Evolutionary conservation across 345 rosid species (phyloP), one percentile per base, ranked within the genome.

Genomic region (Nasturtium officinale): DNA sequence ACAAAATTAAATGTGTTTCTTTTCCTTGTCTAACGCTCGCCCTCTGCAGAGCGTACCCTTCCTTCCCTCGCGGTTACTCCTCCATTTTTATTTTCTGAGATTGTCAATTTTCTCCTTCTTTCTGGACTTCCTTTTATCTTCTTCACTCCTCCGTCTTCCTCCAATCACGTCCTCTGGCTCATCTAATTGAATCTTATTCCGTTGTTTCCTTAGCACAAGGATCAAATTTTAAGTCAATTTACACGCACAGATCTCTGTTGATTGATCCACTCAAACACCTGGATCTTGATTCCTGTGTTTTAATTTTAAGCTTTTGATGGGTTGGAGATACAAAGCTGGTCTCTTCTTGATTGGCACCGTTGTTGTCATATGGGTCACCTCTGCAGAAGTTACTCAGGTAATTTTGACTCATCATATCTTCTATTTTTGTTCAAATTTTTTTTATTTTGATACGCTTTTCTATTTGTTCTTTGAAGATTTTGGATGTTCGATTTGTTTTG

Each of bases 371-470:
- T 89, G 95, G 97, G 96, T 90, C 72, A 78, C 90, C 74, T 90
- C 92, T 30, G 97, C 95, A 33, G 94, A 89, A 83, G 94, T 89
- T 52, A 89, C 97, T 79, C 97, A 90, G 98, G 94, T 87, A 23
- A 0, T 48, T 12, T 32, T 37, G 32, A n/a, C 64, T 63, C 52
- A 7, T 10, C 7, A 38, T 46, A 21, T 48, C 38, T 5, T 17
- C 35, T 5, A 1, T 37, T 29, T 61, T 50, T 40, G 9, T 35
- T 26, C 7, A 11, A 33, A 0, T 7, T 42, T 43, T 38, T 42
- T 43, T 38, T 10, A 17, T 48, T 61, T 61, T 20, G 10, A 48
- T 43, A 20, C 17, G 9, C 51, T 16, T 67, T n/a, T 18, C 26
- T 67, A 0, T 28, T 25, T 51, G 8, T 18, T 40, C 7, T 33